These are phyloP conservation scores for Plasmodium gallinaceum DNA, from an alignment of 169 alveolate species.

Conservation along the genomic window DNA sequence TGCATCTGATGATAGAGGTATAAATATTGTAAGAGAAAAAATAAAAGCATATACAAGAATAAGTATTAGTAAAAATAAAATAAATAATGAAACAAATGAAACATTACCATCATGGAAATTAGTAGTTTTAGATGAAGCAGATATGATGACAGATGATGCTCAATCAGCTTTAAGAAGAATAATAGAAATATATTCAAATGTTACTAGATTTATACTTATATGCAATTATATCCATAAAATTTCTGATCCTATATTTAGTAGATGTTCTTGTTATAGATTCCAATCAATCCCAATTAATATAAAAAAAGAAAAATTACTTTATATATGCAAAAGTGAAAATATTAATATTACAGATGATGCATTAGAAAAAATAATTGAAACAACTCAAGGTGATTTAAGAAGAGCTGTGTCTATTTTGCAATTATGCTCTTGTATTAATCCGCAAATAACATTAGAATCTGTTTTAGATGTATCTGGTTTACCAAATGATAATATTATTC, in stretches of 20 bases:
- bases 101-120: conserved; percentile 94
- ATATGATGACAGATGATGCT: conserved; percentile 99
- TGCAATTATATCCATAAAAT: conserved; percentile 98
- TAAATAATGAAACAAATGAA: conserved; percentile 87
- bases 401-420: conserved; percentile 95
- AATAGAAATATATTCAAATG: conserved; percentile 95
- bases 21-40: conserved; percentile 97
- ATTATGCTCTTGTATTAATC: conserved; percentile 84
- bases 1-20: conserved; percentile 99
- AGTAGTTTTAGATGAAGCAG: conserved; percentile 99
- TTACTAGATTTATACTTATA: conserved; percentile 98
- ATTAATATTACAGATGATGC: conserved; percentile 82
- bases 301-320: conserved; percentile 91
- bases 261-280: conserved; percentile 97
- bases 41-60: conserved; percentile 97
- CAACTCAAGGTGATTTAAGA: conserved; percentile 96
- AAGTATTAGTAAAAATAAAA: conserved; percentile 90
- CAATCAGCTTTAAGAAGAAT: conserved; percentile 98
- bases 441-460: conserved; percentile 61
- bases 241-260: conserved; percentile 95
- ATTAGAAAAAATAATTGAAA: conserved; percentile 87
- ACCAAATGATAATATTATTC: conserved; percentile 74
- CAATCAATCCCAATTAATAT: conserved; percentile 94
- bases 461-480: conserved; percentile 79
- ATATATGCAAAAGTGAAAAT: conserved; percentile 89